phyloP scores from a whole-genome alignment of 306 rosid species.

The Biancaea sappan region DNA sequence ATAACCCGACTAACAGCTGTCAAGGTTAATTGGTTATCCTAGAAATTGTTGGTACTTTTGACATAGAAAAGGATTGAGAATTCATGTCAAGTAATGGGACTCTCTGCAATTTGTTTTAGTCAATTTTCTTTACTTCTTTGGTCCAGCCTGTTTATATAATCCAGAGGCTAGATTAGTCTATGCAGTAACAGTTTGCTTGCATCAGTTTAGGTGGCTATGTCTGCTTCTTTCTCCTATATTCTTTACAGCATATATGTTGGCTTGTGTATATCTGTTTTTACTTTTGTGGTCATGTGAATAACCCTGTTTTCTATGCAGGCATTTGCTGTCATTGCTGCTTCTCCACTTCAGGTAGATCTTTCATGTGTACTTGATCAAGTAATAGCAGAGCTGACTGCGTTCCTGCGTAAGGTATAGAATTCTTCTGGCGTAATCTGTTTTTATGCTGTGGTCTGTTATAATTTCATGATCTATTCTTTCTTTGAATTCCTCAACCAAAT shows the following conservation, averaged over 20 bases:
- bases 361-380: slow-evolving; percentile 93
- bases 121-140: not conserved
- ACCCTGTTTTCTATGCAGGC: slow-evolving; percentile 58
- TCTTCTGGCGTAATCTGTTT: slow-evolving; percentile 18
- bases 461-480: slow-evolving; percentile 11
- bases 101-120: not conserved
- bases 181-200: slow-evolving; percentile 1
- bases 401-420: slow-evolving; percentile 81
- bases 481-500: slow-evolving; percentile 7
- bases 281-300: slow-evolving; percentile 25
- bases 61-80: slow-evolving; percentile 10
- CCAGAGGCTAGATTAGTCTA: not conserved
- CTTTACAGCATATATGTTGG: not conserved
- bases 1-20: slow-evolving; percentile 98
- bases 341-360: slow-evolving; percentile 82
- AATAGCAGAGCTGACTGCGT: slow-evolving; percentile 88
- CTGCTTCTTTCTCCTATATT: not conserved
- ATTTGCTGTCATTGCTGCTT: slow-evolving; percentile 93
- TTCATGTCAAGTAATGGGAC: not conserved
- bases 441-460: slow-evolving; percentile 20
- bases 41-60: slow-evolving; percentile 8
- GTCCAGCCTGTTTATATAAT: not conserved
- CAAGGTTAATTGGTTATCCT: slow-evolving; percentile 62
- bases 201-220: slow-evolving; percentile 12
- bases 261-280: not conserved